phyloP scores from a whole-genome alignment of 192 early-diverging fungal species.

The Paraglomus brasilianum region DNA sequence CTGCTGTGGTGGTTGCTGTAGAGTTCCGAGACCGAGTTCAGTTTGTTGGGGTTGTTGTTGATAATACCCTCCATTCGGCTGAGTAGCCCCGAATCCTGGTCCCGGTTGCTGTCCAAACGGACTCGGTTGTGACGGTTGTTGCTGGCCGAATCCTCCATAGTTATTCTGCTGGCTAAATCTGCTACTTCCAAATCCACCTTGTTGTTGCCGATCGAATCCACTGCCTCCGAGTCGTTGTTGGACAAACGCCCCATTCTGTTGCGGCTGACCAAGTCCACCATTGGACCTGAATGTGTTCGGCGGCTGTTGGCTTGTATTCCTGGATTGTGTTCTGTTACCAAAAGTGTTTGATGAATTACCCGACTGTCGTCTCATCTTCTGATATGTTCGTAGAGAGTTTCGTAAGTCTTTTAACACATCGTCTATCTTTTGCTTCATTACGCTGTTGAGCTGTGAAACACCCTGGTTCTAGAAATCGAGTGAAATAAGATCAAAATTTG shows the following conservation, averaged over 20 bases:
- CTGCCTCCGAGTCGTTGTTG: slow-evolving; percentile 2
- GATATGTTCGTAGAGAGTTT: neutral
- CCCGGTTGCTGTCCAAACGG: too few relatives aligned
- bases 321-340: neutral
- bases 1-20: neutral
- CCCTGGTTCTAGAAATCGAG: too few relatives aligned
- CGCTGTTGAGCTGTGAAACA: neutral
- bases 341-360: neutral
- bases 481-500: too few relatives aligned
- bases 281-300: neutral
- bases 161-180: too few relatives aligned
- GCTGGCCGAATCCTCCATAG: too few relatives aligned
- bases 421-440: neutral
- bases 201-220: slow-evolving; percentile 3
- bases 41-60: slow-evolving; percentile 4
- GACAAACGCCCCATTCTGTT: neutral
- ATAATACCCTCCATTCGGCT: too few relatives aligned
- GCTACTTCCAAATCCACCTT: too few relatives aligned
- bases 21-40: neutral
- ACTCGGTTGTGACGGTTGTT: too few relatives aligned
- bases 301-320: neutral
- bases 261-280: neutral
- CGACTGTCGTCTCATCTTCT: neutral
- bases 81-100: too few relatives aligned
- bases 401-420: neutral